Evolutionary conservation across 2,329 filamentous ascomycete genomes (phyloP).

Genomic region (Paecilomyces niveus): DNA sequence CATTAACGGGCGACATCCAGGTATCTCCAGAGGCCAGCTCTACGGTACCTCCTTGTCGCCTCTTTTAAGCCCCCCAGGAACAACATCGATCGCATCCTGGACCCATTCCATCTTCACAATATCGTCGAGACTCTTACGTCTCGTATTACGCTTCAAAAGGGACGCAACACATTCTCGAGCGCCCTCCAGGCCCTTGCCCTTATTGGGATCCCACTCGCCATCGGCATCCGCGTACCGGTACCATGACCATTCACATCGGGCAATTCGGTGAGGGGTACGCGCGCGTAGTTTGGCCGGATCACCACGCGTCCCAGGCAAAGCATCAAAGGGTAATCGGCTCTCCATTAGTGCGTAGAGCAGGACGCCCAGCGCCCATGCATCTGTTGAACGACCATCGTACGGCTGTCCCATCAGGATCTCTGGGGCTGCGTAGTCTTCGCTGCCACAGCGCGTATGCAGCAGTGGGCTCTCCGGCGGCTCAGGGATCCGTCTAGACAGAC

Average conservation of each 20-base stretch:
- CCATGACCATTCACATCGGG: constrained; percentile 93
- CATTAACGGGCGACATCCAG: constrained; percentile 1
- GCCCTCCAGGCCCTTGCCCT: constrained; percentile 60
- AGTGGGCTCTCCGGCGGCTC: constrained; percentile 68
- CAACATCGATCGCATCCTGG: constrained; percentile 61
- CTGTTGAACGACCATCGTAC: constrained; percentile 85
- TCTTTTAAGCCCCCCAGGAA: constrained; percentile 52
- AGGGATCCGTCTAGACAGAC: constrained; percentile 77
- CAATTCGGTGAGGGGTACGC: constrained; percentile 87
- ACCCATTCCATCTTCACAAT: constrained; percentile 73
- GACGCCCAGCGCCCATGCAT: constrained; percentile 93
- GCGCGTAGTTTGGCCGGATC: constrained; percentile 70
- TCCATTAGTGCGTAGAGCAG: constrained; percentile 90
- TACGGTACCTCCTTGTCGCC: constrained; percentile 46
- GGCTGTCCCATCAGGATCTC: constrained; percentile 93
- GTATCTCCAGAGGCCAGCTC: constrained; percentile 18
- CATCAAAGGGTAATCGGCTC: constrained; percentile 87
- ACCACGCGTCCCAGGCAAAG: constrained; percentile 65
- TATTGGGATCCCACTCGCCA: constrained; percentile 73
- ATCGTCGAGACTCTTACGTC: constrained; percentile 67
- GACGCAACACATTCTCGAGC: constrained; percentile 78
- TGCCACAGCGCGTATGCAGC: constrained; percentile 88
- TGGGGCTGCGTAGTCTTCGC: constrained; percentile 93
- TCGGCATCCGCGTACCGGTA: constrained; percentile 75
- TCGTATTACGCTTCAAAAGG: constrained; percentile 72